Evolutionary conservation across 2,329 filamentous ascomycete genomes (phyloP).

Genomic region (Claviceps capensis): DNA sequence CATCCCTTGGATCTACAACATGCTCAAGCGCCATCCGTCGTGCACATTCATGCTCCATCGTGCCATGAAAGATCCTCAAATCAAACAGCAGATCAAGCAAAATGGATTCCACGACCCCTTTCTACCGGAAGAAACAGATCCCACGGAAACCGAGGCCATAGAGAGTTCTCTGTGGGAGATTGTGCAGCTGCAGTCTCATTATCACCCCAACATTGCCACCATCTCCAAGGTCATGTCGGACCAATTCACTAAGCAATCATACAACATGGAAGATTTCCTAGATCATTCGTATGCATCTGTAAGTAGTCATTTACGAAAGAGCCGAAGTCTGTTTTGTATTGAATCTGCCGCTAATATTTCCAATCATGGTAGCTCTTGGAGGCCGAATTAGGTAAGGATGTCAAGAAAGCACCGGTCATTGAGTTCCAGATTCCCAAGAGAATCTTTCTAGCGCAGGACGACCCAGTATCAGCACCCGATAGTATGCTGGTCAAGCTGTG

Average conservation of each 20-base stretch:
- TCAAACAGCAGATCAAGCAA: constrained; percentile 45
- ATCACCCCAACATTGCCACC: constrained; percentile 92
- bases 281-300: constrained; percentile 83
- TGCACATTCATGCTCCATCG: constrained; percentile 97
- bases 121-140: constrained; percentile 59
- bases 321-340: no score
- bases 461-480: constrained; percentile 32
- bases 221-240: constrained; percentile 88
- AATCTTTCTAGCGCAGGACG: constrained; percentile 49
- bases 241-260: constrained; percentile 91
- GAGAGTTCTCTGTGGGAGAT: constrained; percentile 94
- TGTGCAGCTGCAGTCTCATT: constrained; percentile 79
- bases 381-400: constrained; percentile 66
- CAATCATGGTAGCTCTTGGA: constrained; percentile 52
- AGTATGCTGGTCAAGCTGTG: constrained; percentile 46
- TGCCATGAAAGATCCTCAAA: constrained; percentile 43
- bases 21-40: constrained; percentile 75
- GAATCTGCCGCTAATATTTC: neutral
- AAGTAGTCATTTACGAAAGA: constrained; percentile 25
- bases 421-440: constrained; percentile 90
- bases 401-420: constrained; percentile 77
- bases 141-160: constrained; percentile 73
- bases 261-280: constrained; percentile 93
- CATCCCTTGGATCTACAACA: constrained; percentile 89
- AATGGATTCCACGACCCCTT: constrained; percentile 61